Base-by-base conservation (phyloP, 352 stramenopile species). In the Phytophthora aleatoria region DNA sequence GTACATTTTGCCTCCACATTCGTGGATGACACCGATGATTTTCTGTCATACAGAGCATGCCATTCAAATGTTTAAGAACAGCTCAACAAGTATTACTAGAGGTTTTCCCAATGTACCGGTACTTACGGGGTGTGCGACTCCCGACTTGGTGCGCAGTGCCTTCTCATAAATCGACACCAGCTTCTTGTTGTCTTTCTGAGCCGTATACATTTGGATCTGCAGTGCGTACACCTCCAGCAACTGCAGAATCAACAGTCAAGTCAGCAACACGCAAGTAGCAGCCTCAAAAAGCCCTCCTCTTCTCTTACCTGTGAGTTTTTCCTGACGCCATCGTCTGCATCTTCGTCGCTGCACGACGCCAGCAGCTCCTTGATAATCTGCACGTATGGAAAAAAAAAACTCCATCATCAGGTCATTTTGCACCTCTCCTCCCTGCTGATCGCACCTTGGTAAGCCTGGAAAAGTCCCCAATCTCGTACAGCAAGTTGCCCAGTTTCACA, bases 1-100 rank as follows among this genome's bases (percentile, higher is more conserved):
- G 73, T 98, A 92, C 92, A 98, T 98, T 73, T 98, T 98, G 0
- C 95, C 95, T 35, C 95, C 95, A 41, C 96, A 92, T 68, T 98
- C 95, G 71, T 97, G 92, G 65, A 98, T 98, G 26, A 98, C 79
- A 12, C 92, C 95, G 7, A 98, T 87, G 24, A 97, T 98, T 74
- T 92, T 89, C 83, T 92, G 35, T 11, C 44, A 52, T 15, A 24
- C 3, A 53, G 10, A 50, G 44, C 20, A 20, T 20, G 20, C 20
- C 20, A 20, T 24, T n/a, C 47, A 11, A 48, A 12, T 30, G 27
- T 42, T 51, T 13, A n/a, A 35, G 6, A 35, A 39, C 16, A 24
- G 1, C 20, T 47, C n/a, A 5, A 6, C 28, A 24, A n/a, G 4
- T 41, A 41, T 41, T 41, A 20, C 20, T 0, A 20, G 20, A 20